Evolutionary conservation across 805 yeast species (phyloP), one percentile per base, ranked within the genome.

Genomic region (Cephaloascus albidus): DNA sequence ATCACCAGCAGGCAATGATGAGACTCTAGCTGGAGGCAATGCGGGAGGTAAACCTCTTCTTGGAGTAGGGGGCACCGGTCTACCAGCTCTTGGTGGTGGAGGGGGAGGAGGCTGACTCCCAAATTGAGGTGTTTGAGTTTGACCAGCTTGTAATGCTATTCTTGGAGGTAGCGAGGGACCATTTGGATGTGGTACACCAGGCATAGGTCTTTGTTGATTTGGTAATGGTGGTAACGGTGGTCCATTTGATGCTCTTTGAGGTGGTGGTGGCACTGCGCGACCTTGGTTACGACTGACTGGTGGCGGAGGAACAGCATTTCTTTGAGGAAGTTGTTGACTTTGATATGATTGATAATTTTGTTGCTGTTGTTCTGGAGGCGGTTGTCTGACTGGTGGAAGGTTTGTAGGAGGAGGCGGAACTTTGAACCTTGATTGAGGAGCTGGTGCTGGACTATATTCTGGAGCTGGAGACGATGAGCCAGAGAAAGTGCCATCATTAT

Each of bases 41-140:
- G 53, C 54, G 10, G 54, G 54, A 17, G 47, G 36, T 31, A 47
- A 42, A 14, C 38, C 43, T 43, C 53, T 48, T 23, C 53, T 47
- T 20, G 43, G 45, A 6, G 49, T 40, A 3, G 39, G 44, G 12
- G 40, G 30, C 34, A 43, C 40, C 17, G 38, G 35, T 23, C 39
- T 38, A 16, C 39, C 40, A 20, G 46, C 41, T 36, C 49, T 45
- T 35, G 52, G 47, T 3, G 53, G 55, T 6, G 63, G 53, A 16
- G 61, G 60, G 5, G 60, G 61, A 14, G 61, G 56, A 6, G 56
- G 36, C 17, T 40, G 44, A 16, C 14, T 15, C n/a, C 20, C 17
- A n/a, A 33, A 12, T 28, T 18, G 30, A 17, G 35, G 31, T 19
- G 27, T 28, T 18, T 30, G 36, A 23, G 27, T 28, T 18, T 30